Base-by-base conservation (phyloP, 805 yeast genomes). In the Blastobotrys chiropterorum region DNA sequence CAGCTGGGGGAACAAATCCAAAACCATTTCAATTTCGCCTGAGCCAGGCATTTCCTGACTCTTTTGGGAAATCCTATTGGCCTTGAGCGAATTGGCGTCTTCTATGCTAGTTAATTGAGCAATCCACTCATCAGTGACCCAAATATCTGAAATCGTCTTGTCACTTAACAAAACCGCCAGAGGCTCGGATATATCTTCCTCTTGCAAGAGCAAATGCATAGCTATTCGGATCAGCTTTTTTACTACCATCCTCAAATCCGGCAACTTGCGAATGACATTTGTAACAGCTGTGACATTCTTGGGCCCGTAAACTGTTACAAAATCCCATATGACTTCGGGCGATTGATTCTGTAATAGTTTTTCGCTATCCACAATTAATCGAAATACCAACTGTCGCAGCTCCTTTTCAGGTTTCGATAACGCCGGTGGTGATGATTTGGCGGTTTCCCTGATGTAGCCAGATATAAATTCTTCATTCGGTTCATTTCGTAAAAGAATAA, bases 1-100 rank as follows among this genome's bases (percentile, higher is more conserved):
- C 38, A 88, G 63, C 40, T 76, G 76, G 0, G 96, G 96, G 63
- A 89, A 86, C 55, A 90, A 63, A 31, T 82, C 87, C n/a, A 64
- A 53, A 45, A 68, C 43, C 77, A 59, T 21, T 69, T 65, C 61
- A 1, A 84, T 70, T 44, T 74, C 70, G 2, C 65, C 53, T 1
- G 48, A 20, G 13, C 45, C 40, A 1, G 57, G 31, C 42, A 13
- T 13, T 15, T 38, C 48, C 26, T 51, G 42, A 6, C 44, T 46
- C 8, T 16, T 21, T 41, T 48, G 49, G 34, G 47, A 46, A 17
- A 49, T 30, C 16, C 11, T 22, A 17, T 41, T 44, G 19, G 53
- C 48, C 38, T 48, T 44, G n/a, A 17, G 16, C 15, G 56, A 50
- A 5, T 38, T n/a, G 22, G 46, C 47, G 26, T 52, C 44, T 14